A percentile compares a stretch with the other conserved stretches of the same genome.
These are phyloP conservation scores for Furcasterigmium sp. DNA, from an alignment of 2,329 filamentous ascomycete species.

Conservation along the genomic window DNA sequence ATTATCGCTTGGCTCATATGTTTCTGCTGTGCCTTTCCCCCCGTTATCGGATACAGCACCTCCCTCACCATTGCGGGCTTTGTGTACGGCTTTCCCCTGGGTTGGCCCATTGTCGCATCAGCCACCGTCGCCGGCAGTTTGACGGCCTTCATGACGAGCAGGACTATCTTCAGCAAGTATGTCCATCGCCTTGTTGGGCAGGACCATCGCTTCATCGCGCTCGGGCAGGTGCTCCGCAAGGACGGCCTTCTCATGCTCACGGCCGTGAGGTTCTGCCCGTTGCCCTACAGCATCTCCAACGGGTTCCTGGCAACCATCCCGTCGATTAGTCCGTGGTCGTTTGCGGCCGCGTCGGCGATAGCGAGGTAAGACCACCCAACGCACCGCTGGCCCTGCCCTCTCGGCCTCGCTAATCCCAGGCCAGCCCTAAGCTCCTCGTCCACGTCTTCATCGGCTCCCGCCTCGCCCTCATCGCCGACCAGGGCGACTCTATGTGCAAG, in stretches of 20 bases:
- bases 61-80: conserved; percentile 52
- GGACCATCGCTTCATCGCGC: conserved; percentile 83
- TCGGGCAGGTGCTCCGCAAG: conserved; percentile 81
- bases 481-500: conserved; percentile 78
- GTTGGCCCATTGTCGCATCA: conserved; percentile 77
- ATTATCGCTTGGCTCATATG: conserved; percentile 70
- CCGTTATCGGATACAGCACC: conserved; percentile 81
- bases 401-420: not conserved
- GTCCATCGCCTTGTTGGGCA: conserved; percentile 75
- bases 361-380: conserved; percentile 46
- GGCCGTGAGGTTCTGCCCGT: conserved; percentile 86
- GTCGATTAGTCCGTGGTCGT: conserved; percentile 70
- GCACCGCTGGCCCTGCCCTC: too few relatives aligned
- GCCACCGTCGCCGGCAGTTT: conserved; percentile 77
- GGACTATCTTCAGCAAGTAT: conserved; percentile 72
- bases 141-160: conserved; percentile 72
- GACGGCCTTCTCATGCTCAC: conserved; percentile 85
- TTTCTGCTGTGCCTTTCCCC: conserved; percentile 77
- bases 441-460: conserved; percentile 89
- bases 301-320: conserved; percentile 92
- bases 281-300: conserved; percentile 91
- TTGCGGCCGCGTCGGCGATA: conserved; percentile 76
- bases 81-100: conserved; percentile 52
- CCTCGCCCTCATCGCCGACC: conserved; percentile 76
- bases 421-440: conserved; percentile 77